Evolutionary conservation across 805 yeast genomes (phyloP), one percentile per base, ranked within the genome.

Genomic region (Blastobotrys chiropterorum): DNA sequence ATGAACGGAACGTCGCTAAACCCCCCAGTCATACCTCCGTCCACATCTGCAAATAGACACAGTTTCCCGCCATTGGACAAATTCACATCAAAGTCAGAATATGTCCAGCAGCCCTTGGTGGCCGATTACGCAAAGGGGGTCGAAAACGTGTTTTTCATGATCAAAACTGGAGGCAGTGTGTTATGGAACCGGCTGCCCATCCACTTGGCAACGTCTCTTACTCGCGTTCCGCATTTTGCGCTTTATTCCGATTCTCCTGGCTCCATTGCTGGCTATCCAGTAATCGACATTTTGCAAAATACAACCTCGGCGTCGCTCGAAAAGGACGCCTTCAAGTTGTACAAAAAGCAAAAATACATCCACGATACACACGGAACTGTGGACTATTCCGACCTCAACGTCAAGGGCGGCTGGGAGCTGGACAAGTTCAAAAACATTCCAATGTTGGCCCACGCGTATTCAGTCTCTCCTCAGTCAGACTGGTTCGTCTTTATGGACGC

Each of bases 401-500:
- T 55, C 14, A 55, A 54, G 15, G 59, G 57, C 1, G 71, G 70
- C 17, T 68, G 72, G 72, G 59, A 56, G 11, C 54, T 64, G 16
- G 73, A 70, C 56, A 61, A 62, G 53, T 70, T 57, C 59, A 70
- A 70, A 56, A 69, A 68, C 51, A 48, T 70, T 39, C 73, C 73
- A 16, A 63, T 66, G 65, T 59, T 64, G 16, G 57, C 54, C 13
- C 67, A 68, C 42, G 72, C 70, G 11, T 70, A 62, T 56, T 31
- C 42, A 13, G 50, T 49, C 14, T 63, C 67, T 11, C 55, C 61
- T 14, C 40, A 52, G 16, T 43, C 51, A n/a, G 64, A 67, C 22
- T 71, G 74, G 75, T 69, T 58, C 49, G 52, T 69, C 19, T 56
- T 71, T 47, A 62, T 68, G 48, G 74, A 70, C 51, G 73, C 63